Evolutionary conservation across 2,329 filamentous ascomycete species (phyloP), one percentile per base, ranked within the genome.

Genomic region (Fusarium transvaalense): DNA sequence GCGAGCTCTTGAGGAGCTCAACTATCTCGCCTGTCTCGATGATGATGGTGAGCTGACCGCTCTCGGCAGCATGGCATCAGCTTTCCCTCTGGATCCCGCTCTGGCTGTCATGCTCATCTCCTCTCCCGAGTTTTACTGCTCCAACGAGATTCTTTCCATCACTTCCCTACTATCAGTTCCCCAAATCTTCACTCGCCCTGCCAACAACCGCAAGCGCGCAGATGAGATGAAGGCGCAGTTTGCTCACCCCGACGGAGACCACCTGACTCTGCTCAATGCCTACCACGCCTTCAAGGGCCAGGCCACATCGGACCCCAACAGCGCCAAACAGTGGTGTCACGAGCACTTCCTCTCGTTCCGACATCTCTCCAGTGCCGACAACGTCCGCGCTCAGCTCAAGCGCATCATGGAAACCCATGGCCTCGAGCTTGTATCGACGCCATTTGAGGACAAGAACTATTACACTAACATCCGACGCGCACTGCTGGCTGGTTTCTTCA

Each of bases 171-270:
- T 99, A 21, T 98, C 95, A 0, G 96, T 98, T 13, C 96, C 96
- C 1, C 93, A 97, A 78, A 89, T 98, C 63, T 99, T 97, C 77
- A 88, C 97, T 31, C 92, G 96, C 10, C 96, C 96, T 2, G 91
- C 92, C 48, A 89, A 88, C 75, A 91, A 92, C 72, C 90, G 94
- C 65, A 97, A 97, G 82, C 91, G 92, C 45, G 96, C 96, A 46
- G 96, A 99, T 78, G 94, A 97, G 79, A 98, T 98, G 94, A 99
- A 99, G 85, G 86, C 90, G 38, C 88, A 95, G 39, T 99, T 99
- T 76, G 91, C 93, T 29, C 96, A 99, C 77, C 89, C 90, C 1
- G 95, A 98, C 69, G 96, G 96, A 56, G 96, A 99, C 76, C 96
- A 99, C 76, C 85, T 99, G 43, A 98, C 96, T 17, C 91, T 99